These are phyloP conservation scores for Talaromyces islandicus DNA, from an alignment of 2,329 filamentous ascomycete genomes.

Conservation along the genomic window DNA sequence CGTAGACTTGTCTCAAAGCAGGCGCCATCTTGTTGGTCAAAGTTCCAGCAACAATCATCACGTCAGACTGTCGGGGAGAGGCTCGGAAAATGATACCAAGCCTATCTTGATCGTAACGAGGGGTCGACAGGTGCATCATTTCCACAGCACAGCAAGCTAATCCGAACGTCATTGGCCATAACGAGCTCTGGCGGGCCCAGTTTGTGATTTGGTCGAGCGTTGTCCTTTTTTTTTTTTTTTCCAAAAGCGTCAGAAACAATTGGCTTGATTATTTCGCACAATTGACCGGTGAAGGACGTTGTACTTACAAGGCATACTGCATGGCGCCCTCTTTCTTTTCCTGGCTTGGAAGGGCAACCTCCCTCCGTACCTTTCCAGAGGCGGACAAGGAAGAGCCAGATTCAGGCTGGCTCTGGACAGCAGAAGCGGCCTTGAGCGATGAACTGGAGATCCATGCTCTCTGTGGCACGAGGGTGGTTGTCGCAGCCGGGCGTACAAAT, in stretches of 20 bases:
- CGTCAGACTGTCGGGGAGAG: conserved; percentile 77
- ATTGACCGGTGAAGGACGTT: background rate
- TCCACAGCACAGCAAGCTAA: conserved; percentile 87
- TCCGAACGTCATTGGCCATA: conserved; percentile 91
- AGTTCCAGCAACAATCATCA: conserved; percentile 87
- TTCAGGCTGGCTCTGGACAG: conserved; percentile 31
- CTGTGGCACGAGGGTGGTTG: conserved; percentile 28
- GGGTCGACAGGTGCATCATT: conserved; percentile 91
- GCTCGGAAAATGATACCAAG: conserved; percentile 85
- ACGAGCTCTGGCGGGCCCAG: conserved; percentile 79
- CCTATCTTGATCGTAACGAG: conserved; percentile 84
- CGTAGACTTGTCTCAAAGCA: conserved; percentile 80
- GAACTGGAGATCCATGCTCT: conserved; percentile 38
- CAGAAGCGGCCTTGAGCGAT: conserved; percentile 37
- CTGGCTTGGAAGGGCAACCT: conserved; percentile 45
- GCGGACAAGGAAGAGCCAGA: conserved; percentile 30
- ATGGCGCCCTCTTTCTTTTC: conserved; percentile 46
- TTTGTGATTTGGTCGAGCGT: conserved; percentile 69
- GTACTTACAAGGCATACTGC: conserved; percentile 46
- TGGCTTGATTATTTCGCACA: background rate
- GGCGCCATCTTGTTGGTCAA: conserved; percentile 94
- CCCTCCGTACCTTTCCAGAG: conserved; percentile 40
- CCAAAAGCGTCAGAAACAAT: background rate
- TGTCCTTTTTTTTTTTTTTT: conserved; percentile 23
- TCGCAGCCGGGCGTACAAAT: conserved; percentile 22